A percentile compares a stretch with the other conserved stretches of the same genome.
phyloP scores from a whole-genome alignment of 805 yeast species.

The Ogataea haglerorum region DNA sequence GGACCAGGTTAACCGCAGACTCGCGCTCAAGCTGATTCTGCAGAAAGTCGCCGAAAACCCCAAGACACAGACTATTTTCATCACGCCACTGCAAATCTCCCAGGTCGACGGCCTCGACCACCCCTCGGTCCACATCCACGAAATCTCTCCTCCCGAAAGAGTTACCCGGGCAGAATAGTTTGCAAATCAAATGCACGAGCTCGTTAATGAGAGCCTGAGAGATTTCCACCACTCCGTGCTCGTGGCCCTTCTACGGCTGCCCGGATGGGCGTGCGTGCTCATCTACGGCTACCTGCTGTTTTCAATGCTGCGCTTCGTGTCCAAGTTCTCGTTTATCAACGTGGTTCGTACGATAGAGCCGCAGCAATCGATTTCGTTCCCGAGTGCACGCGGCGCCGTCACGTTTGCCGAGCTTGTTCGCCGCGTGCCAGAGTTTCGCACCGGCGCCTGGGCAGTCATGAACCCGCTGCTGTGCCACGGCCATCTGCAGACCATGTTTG shows the following conservation, averaged over 20 bases:
- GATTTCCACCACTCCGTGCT: slow-evolving; percentile 13
- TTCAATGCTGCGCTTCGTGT: neutral
- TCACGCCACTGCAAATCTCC: slow-evolving; percentile 90
- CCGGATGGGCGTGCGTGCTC: slow-evolving; percentile 13
- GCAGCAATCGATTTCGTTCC: slow-evolving; percentile 10
- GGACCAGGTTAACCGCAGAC: slow-evolving; percentile 88
- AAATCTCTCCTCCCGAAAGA: slow-evolving; percentile 42
- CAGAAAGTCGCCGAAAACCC: slow-evolving; percentile 61
- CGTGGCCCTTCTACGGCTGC: slow-evolving; percentile 10
- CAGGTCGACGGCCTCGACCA: slow-evolving; percentile 56
- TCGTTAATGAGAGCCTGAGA: slow-evolving; percentile 7
- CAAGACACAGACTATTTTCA: slow-evolving; percentile 81
- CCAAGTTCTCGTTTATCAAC: slow-evolving; percentile 13
- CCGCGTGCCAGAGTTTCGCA: slow-evolving; percentile 40
- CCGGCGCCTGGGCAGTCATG: slow-evolving; percentile 50
- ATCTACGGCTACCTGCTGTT: slow-evolving; percentile 2
- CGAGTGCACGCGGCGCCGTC: slow-evolving; percentile 1
- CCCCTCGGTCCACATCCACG: slow-evolving; percentile 59
- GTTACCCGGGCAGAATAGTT: slow-evolving; percentile 8
- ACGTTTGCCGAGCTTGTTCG: slow-evolving; percentile 24
- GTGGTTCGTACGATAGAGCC: slow-evolving; percentile 10
- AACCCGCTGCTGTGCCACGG: slow-evolving; percentile 70
- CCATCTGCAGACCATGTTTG: slow-evolving; percentile 70
- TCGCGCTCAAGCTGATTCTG: slow-evolving; percentile 72
- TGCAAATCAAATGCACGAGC: slow-evolving; percentile 2